These are phyloP conservation scores for Microdochium paspali DNA, from an alignment of 2,329 filamentous ascomycete genomes.

Conservation along the genomic window DNA sequence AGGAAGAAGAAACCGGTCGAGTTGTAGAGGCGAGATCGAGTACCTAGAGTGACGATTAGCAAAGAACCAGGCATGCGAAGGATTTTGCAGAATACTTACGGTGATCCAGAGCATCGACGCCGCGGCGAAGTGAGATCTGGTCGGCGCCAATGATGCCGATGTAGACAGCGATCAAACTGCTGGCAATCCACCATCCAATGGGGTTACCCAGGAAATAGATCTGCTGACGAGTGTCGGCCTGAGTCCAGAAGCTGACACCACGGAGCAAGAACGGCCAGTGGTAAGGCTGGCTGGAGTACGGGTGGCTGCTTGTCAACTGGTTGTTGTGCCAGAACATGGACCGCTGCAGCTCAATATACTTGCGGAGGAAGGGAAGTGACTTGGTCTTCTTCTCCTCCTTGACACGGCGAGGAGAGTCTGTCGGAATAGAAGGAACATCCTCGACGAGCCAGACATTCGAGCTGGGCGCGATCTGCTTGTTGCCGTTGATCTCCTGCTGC, in stretches of 20 bases:
- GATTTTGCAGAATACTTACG: conserved; percentile 54
- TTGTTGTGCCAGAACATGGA: conserved; percentile 99
- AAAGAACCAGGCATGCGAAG: neutral
- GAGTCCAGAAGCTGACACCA: conserved; percentile 98
- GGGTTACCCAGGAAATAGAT: conserved; percentile 99
- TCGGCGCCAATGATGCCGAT: conserved; percentile 86
- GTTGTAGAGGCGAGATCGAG: conserved; percentile 91
- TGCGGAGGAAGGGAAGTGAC: conserved; percentile 76
- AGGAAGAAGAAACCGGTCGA: conserved; percentile 99
- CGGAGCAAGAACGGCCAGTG: conserved; percentile 97
- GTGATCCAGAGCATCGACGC: conserved; percentile 84
- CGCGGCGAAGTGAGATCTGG: conserved; percentile 85
- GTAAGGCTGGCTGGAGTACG: conserved; percentile 89
- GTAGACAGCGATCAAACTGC: conserved; percentile 86
- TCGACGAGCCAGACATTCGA: conserved; percentile 95
- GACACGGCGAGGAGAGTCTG: conserved; percentile 61
- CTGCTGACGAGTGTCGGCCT: conserved; percentile 87
- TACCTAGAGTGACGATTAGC: conserved; percentile 47
- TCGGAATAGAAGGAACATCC: conserved; percentile 71
- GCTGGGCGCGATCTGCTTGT: conserved; percentile 84
- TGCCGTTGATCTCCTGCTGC: conserved; percentile 98
- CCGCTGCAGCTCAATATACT: conserved; percentile 93
- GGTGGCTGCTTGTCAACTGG: conserved; percentile 91
- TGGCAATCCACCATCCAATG: conserved; percentile 93
- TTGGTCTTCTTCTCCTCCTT: conserved; percentile 75